Percentiles rank a stretch among this genome's conserved stretches.
Evolutionary conservation across 257 asterid genomes (phyloP).

Genomic region (Nicotiana knightiana): DNA sequence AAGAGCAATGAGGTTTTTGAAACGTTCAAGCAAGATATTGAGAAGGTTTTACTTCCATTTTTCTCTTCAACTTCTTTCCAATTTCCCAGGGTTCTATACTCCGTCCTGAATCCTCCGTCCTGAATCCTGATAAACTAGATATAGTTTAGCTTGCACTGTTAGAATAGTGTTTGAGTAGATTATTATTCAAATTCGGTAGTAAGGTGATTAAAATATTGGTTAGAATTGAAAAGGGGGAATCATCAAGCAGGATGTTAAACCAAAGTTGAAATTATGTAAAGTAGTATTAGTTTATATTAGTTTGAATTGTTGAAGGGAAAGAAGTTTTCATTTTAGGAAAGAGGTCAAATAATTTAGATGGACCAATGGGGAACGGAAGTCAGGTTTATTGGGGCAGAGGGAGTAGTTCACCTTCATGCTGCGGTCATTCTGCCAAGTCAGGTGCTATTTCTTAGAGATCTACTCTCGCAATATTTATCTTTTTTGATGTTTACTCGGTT

Average conservation of each 20-base stretch:
- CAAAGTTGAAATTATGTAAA: neutral
- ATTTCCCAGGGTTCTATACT: neutral
- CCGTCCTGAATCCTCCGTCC: neutral
- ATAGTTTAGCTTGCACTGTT: neutral
- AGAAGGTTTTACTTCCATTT: conserved; percentile 51
- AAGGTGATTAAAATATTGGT: neutral
- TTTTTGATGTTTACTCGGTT: conserved; percentile 3
- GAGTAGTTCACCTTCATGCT: neutral
- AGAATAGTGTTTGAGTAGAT: neutral
- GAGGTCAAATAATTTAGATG: neutral
- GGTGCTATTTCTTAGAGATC: neutral
- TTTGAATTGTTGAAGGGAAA: neutral
- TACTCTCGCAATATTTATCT: neutral
- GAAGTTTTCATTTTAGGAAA: neutral
- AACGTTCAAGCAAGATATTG: conserved; percentile 92
- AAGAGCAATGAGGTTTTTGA: conserved; percentile 98
- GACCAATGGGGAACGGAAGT: neutral
- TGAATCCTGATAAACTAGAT: neutral
- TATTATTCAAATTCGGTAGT: neutral
- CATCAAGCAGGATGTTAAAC: neutral
- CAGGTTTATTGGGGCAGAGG: neutral
- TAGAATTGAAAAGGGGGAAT: neutral
- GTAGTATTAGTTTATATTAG: neutral
- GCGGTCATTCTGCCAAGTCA: neutral
- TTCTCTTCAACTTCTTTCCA: conserved; percentile 3